Conservation (phyloP, 2,329 filamentous ascomycete genomes). For the Fusarium tricinctum region DNA sequence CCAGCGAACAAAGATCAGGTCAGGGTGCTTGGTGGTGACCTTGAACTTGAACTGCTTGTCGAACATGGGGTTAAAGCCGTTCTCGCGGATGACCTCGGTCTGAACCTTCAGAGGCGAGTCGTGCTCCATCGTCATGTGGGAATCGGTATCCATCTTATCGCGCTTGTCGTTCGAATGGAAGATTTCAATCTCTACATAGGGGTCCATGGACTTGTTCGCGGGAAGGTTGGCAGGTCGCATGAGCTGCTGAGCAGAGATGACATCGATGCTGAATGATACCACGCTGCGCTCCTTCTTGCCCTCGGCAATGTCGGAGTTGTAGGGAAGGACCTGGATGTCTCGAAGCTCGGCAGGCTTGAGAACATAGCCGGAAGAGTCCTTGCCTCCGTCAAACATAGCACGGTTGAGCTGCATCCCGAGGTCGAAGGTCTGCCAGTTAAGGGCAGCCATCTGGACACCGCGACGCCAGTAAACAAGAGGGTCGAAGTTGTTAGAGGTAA, state of each 20-base stretch:
- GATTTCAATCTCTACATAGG: slow-evolving; percentile 95
- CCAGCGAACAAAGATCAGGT: slow-evolving; percentile 93
- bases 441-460: slow-evolving; percentile 95
- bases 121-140: slow-evolving; percentile 61
- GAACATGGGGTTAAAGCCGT: slow-evolving; percentile 94
- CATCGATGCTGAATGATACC: slow-evolving; percentile 86
- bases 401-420: slow-evolving; percentile 96
- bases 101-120: slow-evolving; percentile 79
- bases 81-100: slow-evolving; percentile 85
- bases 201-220: slow-evolving; percentile 83
- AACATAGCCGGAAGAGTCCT: slow-evolving; percentile 90
- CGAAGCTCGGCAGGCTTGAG: slow-evolving; percentile 91
- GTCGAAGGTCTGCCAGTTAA: slow-evolving; percentile 99
- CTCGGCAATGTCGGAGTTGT: slow-evolving; percentile 64
- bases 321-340: slow-evolving; percentile 72
- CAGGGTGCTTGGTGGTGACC: slow-evolving; percentile 93
- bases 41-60: slow-evolving; percentile 83
- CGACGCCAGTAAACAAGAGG: slow-evolving; percentile 94
- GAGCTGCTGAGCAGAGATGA: slow-evolving; percentile 95
- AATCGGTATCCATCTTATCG: slow-evolving; percentile 83
- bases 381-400: slow-evolving; percentile 95
- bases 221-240: slow-evolving; percentile 83
- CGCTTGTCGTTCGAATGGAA: slow-evolving; percentile 94
- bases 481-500: slow-evolving; percentile 94
- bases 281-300: slow-evolving; percentile 83